phyloP scores from a whole-genome alignment of 345 rosid species.

The Theobroma cacao region DNA sequence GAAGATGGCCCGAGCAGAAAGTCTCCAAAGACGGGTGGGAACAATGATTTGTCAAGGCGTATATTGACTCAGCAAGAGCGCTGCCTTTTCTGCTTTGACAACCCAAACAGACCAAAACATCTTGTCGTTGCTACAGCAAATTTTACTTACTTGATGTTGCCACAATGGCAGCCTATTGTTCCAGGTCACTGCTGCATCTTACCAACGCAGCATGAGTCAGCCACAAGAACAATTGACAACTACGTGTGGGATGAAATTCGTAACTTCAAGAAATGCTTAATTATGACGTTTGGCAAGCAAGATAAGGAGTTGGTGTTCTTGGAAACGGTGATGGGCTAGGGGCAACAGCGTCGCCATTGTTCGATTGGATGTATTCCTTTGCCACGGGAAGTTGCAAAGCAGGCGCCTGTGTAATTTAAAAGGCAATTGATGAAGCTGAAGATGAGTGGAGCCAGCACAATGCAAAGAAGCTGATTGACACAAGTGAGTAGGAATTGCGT shows the following conservation, averaged over 20 bases:
- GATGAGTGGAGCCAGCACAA: slow-evolving; percentile 99
- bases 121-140: slow-evolving; percentile 87
- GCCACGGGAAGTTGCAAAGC: slow-evolving; percentile 62
- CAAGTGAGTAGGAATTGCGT: slow-evolving; percentile 77
- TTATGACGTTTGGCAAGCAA: slow-evolving; percentile 83
- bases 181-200: slow-evolving; percentile 93
- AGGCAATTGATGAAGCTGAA: slow-evolving; percentile 98
- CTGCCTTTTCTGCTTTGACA: slow-evolving; percentile 87
- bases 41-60: slow-evolving; percentile 44
- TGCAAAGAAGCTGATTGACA: slow-evolving; percentile 88
- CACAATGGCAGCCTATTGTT: slow-evolving; percentile 68
- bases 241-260: slow-evolving; percentile 88
- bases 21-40: slow-evolving; percentile 41
- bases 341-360: slow-evolving; percentile 83
- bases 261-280: slow-evolving; percentile 88
- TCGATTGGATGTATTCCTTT: slow-evolving; percentile 82
- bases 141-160: slow-evolving; percentile 87
- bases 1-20: slow-evolving; percentile 71
- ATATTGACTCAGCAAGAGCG: slow-evolving; percentile 92
- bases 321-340: slow-evolving; percentile 81
- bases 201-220: slow-evolving; percentile 85
- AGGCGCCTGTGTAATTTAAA: slow-evolving; percentile 85
- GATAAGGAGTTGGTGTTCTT: slow-evolving; percentile 81
- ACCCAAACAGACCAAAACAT: slow-evolving; percentile 79
- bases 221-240: slow-evolving; percentile 71